Evolutionary conservation across 2,329 filamentous ascomycete genomes (phyloP).

Genomic region (Fonsecaea pedrosoi): DNA sequence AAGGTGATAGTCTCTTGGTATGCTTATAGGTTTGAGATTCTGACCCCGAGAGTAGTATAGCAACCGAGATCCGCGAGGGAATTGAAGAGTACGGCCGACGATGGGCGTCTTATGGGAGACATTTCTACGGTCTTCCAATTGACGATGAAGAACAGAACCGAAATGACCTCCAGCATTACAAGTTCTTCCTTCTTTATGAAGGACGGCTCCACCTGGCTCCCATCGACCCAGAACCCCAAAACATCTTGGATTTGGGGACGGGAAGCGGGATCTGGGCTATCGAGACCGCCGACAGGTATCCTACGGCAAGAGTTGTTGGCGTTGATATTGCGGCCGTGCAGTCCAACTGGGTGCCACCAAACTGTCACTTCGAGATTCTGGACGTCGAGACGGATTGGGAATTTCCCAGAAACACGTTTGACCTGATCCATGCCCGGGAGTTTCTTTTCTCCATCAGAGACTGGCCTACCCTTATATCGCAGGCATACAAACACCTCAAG

Average conservation of each 20-base stretch:
- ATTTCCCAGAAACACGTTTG: conserved; percentile 44
- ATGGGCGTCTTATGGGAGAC: conserved; percentile 29
- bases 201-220: conserved; percentile 12
- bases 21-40: background rate
- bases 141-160: conserved; percentile 30
- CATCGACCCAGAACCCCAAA: conserved; percentile 11
- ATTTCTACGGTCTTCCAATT: conserved; percentile 32
- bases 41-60: conserved; percentile 21
- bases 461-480: conserved; percentile 45
- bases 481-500: conserved; percentile 31
- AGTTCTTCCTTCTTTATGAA: conserved; percentile 39
- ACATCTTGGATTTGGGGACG: conserved; percentile 33
- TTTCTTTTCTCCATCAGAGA: conserved; percentile 50
- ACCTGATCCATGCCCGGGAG: conserved; percentile 41
- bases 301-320: conserved; percentile 24
- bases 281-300: conserved; percentile 40
- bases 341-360: conserved; percentile 39
- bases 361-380: conserved; percentile 44
- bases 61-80: conserved; percentile 28
- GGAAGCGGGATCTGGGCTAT: conserved; percentile 38
- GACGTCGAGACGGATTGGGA: conserved; percentile 40
- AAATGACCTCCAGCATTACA: conserved; percentile 22
- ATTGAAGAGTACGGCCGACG: conserved; percentile 31
- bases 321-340: conserved; percentile 38
- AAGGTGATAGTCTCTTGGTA: conserved; percentile 4